These are phyloP conservation scores for Aspergillus homomorphus DNA, from an alignment of 495 filamentous ascomycete genomes.

Conservation along the genomic window DNA sequence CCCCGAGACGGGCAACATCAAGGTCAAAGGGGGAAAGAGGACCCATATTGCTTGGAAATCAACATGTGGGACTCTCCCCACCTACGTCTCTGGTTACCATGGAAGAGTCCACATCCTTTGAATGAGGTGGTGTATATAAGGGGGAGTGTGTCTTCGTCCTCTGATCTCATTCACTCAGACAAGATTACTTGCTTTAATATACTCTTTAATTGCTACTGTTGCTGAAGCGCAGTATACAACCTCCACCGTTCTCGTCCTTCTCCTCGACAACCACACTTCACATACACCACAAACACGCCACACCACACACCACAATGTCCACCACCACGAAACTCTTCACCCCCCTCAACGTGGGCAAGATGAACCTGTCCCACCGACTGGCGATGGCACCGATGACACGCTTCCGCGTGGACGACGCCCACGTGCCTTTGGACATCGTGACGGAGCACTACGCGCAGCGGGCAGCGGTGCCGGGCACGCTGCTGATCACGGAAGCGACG, in stretches of 20 bases:
- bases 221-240: too few relatives aligned
- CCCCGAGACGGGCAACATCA: not conserved
- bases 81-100: not conserved
- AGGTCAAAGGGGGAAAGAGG: not conserved
- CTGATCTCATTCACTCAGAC: too few relatives aligned
- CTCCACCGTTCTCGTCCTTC: not conserved
- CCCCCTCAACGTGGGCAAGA: constrained; percentile 44
- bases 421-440: constrained; percentile 35
- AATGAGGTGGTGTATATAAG: too few relatives aligned
- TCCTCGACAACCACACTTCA: not conserved
- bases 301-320: constrained; percentile 19
- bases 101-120: not conserved
- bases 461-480: constrained; percentile 44
- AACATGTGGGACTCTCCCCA: not conserved
- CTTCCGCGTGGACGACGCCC: constrained; percentile 36
- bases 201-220: too few relatives aligned
- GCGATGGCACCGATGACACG: constrained; percentile 53
- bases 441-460: constrained; percentile 54
- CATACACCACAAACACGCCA: constrained; percentile 3
- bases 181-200: too few relatives aligned
- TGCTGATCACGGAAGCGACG: constrained; percentile 60
- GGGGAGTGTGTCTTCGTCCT: too few relatives aligned
- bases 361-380: constrained; percentile 46
- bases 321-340: constrained; percentile 41
- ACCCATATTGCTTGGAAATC: not conserved